Base-by-base conservation (phyloP, 176 grass and related monocot genomes). In the Hyparrhenia diplandra region DNA sequence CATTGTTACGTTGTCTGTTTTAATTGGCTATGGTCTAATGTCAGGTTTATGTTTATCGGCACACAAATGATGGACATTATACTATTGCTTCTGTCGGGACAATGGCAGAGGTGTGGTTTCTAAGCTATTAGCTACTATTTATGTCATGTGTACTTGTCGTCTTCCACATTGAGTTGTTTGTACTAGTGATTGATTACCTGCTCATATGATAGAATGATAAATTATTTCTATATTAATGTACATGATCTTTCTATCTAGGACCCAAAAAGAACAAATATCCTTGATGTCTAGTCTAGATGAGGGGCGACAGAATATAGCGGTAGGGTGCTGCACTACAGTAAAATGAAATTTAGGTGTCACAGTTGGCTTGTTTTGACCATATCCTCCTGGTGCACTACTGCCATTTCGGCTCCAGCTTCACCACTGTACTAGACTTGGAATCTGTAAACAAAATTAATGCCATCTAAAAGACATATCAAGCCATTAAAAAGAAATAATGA, bases 21-120 rank as follows among this genome's bases (percentile, higher is more conserved):
- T 85, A 42, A 52, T 64, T 81, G 55, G 69, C 49, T 64, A 23
- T 82, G 58, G 51, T 66, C 30, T 13, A 27, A 90, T 61, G 67
- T 78, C 80, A 95, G 96, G 84, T 98, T 88, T 80, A 88, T 84
- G 55, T 74, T 78, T 80, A 88, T 78, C 37, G 13, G 74, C 85
- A 76, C 73, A 54, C 47, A 74, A 80, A 89, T 79, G 64, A 88
- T 85, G 79, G 57, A 60, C 69, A 71, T 41, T 64, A 87, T 89
- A 67, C 74, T 54, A 87, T 91, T 93, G 88, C 92, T 88, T 89
- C 86, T 80, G 80, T 92, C 54, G 96, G 96, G 61, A 98, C 96
- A 86, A 93, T 74, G 24, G 90, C 92, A 18, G 83, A 95, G 96
- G 92, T 98, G 18, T 64, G 79, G 27, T 55, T 71, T 91, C 40